A percentile compares a stretch with the other conserved stretches of the same genome.
Conservation (phyloP, 805 yeast species). For the Torulaspora microellipsoides region DNA sequence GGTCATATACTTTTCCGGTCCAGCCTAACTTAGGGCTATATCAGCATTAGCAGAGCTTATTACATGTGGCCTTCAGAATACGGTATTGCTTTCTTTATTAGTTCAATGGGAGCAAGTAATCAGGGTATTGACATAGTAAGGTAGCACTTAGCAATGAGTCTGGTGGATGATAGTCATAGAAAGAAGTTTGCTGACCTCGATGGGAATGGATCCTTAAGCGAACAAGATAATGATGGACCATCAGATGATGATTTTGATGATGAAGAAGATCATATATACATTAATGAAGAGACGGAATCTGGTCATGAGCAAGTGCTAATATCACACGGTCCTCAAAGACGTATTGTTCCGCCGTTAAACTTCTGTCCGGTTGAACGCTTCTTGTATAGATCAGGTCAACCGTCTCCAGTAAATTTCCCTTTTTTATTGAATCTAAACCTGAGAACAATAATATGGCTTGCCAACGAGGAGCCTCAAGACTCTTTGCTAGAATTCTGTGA, state of each 20-base stretch:
- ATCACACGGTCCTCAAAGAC: conserved; percentile 52
- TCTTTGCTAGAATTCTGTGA: conserved; percentile 79
- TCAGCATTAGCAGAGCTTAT: too few relatives aligned
- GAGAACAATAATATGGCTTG: conserved; percentile 86
- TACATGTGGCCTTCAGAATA: too few relatives aligned
- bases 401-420: conserved; percentile 87
- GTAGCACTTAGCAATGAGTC: not conserved
- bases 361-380: conserved; percentile 91
- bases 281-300: conserved; percentile 32
- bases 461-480: conserved; percentile 93
- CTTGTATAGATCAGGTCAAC: conserved; percentile 89
- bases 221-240: conserved; percentile 3
- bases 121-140: too few relatives aligned
- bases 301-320: conserved; percentile 32
- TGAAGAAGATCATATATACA: conserved; percentile 28
- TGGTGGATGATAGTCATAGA: conserved; percentile 7
- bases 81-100: too few relatives aligned
- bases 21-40: too few relatives aligned
- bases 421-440: conserved; percentile 71
- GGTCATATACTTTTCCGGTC: too few relatives aligned
- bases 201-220: not conserved
- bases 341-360: conserved; percentile 89
- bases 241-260: conserved; percentile 26
- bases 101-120: too few relatives aligned
- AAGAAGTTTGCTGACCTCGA: conserved; percentile 14